Conservation (phyloP, 164 flowering plant genomes). For the Kingdonia uniflora region DNA sequence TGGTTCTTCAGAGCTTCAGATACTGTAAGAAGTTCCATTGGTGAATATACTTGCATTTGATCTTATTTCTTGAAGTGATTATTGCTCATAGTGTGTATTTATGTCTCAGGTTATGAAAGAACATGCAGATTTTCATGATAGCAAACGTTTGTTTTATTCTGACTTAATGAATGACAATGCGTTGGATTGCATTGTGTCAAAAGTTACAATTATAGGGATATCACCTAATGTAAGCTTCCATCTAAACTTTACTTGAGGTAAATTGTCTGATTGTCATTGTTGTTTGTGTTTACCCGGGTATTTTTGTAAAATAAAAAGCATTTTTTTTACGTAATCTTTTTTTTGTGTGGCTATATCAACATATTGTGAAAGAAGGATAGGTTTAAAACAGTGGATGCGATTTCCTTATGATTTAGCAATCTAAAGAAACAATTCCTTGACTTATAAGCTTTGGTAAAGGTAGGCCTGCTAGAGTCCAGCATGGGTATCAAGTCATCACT, state of each 20-base stretch:
- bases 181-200: constrained; percentile 77
- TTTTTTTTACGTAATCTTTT: too few relatives aligned
- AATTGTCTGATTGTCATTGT: too few relatives aligned
- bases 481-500: too few relatives aligned
- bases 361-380: too few relatives aligned
- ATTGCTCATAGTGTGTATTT: constrained; percentile 6
- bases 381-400: too few relatives aligned
- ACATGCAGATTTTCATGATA: constrained; percentile 56
- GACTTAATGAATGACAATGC: constrained; percentile 71
- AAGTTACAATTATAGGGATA: constrained; percentile 44
- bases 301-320: too few relatives aligned
- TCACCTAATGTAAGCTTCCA: constrained; percentile 39
- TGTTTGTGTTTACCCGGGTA: too few relatives aligned
- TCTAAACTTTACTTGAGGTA: background rate
- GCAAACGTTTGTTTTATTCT: constrained; percentile 74
- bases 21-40: constrained; percentile 41
- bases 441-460: too few relatives aligned
- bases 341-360: too few relatives aligned
- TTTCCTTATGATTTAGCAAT: too few relatives aligned
- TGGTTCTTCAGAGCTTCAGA: constrained; percentile 92
- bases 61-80: constrained; percentile 6
- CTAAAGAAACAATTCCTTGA: too few relatives aligned
- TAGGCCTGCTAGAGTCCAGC: too few relatives aligned
- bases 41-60: background rate
- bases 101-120: constrained; percentile 59